Base-by-base conservation (phyloP, 1,284 basidiomycete genomes). In the Porodaedalea pini region DNA sequence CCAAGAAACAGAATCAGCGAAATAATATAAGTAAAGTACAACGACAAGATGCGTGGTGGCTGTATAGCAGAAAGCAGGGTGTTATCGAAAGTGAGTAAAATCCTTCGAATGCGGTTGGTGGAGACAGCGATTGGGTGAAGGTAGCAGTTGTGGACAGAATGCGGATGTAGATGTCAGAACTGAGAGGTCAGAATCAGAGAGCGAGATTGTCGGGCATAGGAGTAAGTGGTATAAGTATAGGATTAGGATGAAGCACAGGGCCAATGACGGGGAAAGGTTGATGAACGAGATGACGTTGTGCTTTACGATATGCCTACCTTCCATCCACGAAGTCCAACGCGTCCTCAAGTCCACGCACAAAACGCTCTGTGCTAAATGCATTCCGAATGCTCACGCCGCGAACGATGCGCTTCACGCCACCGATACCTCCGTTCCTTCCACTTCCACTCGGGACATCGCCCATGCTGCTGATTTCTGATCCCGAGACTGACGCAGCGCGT, bases 381-480 rank as follows among this genome's bases (percentile, higher is more conserved):
- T 57, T 57, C 4, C 59, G 55, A 17, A 61, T 61, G 21, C 59
- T 61, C 17, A 61, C 59, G 31, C 56, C 56, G n/a, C 59, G 55
- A 7, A 61, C 59, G 19, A 61, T 54, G 8, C 59, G 48, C 34
- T 47, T 44, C 27, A 60, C 50, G 25, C 44, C 44, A 29, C 47
- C 47, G n/a, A 55, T 50, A 7, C 51, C 52, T 11, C 29, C 39
- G 15, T 31, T 32, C 21, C 44, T 54, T 13, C 44, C 34, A 21
- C 32, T 58, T 10, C 44, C 44, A 31, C 41, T 52, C 11, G 21
- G 23, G 39, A 39, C 34, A 51, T 34, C 45, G 7, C 25, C 41
- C 19, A 45, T 34, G 13, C 25, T 47, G 29, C 32, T 36, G 41
- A 43, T 21, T 40, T 51, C 54, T 8, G 47, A 49, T 54, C 53